These are phyloP conservation scores for Panicum miliaceum DNA, from an alignment of 176 grass and related monocot genomes.

Conservation along the genomic window DNA sequence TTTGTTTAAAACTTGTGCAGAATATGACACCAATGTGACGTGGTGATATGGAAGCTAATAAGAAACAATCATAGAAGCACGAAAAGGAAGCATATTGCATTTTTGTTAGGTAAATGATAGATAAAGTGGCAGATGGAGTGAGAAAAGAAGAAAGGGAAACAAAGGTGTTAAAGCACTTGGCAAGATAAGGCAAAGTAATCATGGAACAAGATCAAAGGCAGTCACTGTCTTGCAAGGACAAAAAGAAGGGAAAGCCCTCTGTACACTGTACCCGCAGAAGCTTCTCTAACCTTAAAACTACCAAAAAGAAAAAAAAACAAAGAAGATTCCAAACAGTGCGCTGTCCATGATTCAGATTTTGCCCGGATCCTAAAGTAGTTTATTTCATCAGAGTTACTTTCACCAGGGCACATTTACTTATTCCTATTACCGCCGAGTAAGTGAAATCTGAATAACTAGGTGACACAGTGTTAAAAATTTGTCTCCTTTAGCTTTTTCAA, in stretches of 20 bases:
- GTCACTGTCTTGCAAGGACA: constrained; percentile 41
- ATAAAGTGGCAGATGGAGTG: constrained; percentile 37
- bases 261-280: constrained; percentile 18
- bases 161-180: constrained; percentile 41
- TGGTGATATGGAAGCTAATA: constrained; percentile 33
- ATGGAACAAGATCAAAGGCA: constrained; percentile 42
- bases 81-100: constrained; percentile 27
- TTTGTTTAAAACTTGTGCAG: constrained; percentile 29
- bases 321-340: constrained; percentile 31
- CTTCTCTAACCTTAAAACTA: constrained; percentile 62
- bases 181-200: constrained; percentile 42
- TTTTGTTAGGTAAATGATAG: constrained; percentile 38
- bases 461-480: not conserved
- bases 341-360: constrained; percentile 28
- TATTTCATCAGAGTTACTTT: not conserved
- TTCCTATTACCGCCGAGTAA: not conserved
- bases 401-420: constrained; percentile 4
- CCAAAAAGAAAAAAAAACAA: constrained; percentile 31
- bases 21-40: constrained; percentile 2
- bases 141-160: constrained; percentile 14
- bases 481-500: constrained; percentile 29
- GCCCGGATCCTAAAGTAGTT: not conserved
- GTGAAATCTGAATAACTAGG: constrained; percentile 13
- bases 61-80: constrained; percentile 30
- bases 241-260: constrained; percentile 39